These are phyloP conservation scores for Astrothelium macrocarpum DNA, from an alignment of 495 filamentous ascomycete genomes.

Conservation along the genomic window DNA sequence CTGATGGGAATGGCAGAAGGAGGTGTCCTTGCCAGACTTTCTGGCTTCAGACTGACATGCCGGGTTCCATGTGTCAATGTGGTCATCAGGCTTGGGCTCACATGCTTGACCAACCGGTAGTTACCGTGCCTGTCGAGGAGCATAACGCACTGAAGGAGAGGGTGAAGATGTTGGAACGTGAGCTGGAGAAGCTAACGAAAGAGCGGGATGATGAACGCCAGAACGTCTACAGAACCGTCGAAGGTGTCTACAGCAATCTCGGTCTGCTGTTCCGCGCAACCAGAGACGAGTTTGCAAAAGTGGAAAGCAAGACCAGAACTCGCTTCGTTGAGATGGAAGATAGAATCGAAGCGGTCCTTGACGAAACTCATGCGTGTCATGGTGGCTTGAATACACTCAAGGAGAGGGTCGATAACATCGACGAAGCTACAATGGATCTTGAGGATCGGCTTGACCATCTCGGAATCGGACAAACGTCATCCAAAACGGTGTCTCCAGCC, in stretches of 20 bases:
- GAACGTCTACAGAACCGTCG: not conserved
- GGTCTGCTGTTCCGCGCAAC: slow-evolving; percentile 9
- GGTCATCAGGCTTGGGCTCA: slow-evolving; percentile 33
- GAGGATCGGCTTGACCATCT: slow-evolving; percentile 23
- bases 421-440: slow-evolving; percentile 25
- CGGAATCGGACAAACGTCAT: slow-evolving; percentile 11
- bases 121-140: slow-evolving; percentile 20
- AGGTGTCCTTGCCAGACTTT: slow-evolving; percentile 28
- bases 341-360: slow-evolving; percentile 25
- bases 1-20: slow-evolving; percentile 15
- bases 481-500: slow-evolving; percentile 17
- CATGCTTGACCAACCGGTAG: slow-evolving; percentile 16
- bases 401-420: slow-evolving; percentile 20
- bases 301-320: slow-evolving; percentile 20
- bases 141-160: slow-evolving; percentile 18
- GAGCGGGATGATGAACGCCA: not conserved
- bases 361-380: slow-evolving; percentile 23
- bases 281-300: slow-evolving; percentile 17
- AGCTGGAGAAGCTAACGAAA: slow-evolving; percentile 15
- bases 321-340: slow-evolving; percentile 26
- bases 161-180: slow-evolving; percentile 18
- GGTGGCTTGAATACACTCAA: slow-evolving; percentile 22
- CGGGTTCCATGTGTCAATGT: slow-evolving; percentile 29
- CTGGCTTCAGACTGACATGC: slow-evolving; percentile 18
- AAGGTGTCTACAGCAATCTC: not conserved